Percentiles rank a stretch among this genome's conserved stretches.
Conservation (phyloP, 2,329 filamentous ascomycete species). For the Cryphonectria japonica region DNA sequence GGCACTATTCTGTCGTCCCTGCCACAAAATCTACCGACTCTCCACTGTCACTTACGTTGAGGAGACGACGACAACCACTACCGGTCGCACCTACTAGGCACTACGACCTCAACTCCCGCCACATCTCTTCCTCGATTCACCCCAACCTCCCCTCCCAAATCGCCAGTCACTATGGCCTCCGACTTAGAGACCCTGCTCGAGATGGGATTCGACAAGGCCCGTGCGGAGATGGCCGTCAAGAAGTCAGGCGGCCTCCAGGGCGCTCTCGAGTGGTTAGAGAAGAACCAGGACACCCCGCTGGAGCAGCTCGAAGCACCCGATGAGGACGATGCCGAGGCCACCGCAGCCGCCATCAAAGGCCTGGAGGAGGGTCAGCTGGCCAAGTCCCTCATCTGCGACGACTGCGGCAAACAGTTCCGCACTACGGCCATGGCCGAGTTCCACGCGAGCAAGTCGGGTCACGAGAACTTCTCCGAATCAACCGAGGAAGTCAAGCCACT, state of each 20-base stretch:
- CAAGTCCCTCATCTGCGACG: constrained; percentile 87
- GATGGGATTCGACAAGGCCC: constrained; percentile 82
- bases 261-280: constrained; percentile 92
- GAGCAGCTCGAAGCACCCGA: constrained; percentile 71
- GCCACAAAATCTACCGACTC: not conserved
- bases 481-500: constrained; percentile 89
- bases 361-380: constrained; percentile 73
- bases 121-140: constrained; percentile 17
- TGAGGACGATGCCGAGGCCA: constrained; percentile 46
- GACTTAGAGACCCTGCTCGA: constrained; percentile 66
- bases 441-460: constrained; percentile 89
- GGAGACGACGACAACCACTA: not conserved
- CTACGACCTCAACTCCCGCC: constrained; percentile 16
- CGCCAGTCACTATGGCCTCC: constrained; percentile 54
- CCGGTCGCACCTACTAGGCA: not conserved
- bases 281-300: constrained; percentile 83
- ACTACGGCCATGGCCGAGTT: constrained; percentile 82
- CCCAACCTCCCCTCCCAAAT: constrained; percentile 2
- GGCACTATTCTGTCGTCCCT: not conserved
- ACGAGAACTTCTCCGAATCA: constrained; percentile 90
- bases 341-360: constrained; percentile 46
- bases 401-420: constrained; percentile 90
- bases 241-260: constrained; percentile 80
- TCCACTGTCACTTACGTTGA: not conserved
- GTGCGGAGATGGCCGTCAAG: constrained; percentile 82